phyloP scores from a whole-genome alignment of 2,329 filamentous ascomycete genomes.

The Exophiala xenobiotica region DNA sequence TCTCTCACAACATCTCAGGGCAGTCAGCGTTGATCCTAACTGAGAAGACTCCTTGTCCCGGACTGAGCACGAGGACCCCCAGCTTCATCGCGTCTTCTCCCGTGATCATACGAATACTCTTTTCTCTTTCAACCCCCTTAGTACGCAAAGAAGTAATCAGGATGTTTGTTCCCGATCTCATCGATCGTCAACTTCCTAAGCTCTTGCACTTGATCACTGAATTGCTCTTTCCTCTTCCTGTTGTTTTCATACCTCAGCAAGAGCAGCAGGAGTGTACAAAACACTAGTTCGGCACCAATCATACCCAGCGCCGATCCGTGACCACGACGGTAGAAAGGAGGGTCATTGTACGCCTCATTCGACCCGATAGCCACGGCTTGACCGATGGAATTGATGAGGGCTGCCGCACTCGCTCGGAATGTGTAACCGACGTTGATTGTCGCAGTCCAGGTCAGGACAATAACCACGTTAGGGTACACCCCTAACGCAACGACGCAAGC shows the following conservation, averaged over 20 bases:
- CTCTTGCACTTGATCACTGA: background rate
- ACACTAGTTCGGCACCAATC: constrained; percentile 1
- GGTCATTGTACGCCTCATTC: constrained; percentile 21
- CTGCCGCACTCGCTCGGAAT: constrained; percentile 16
- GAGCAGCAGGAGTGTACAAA: constrained; percentile 2
- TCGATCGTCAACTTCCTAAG: constrained; percentile 11
- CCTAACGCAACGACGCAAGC: constrained; percentile 14
- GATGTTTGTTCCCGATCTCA: constrained; percentile 14
- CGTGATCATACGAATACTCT: no score
- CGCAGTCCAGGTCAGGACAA: constrained; percentile 21
- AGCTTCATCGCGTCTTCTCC: no score
- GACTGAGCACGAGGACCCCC: no score
- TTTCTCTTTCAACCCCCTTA: background rate
- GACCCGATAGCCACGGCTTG: constrained; percentile 15
- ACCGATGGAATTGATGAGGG: constrained; percentile 17
- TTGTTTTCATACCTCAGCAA: constrained; percentile 11
- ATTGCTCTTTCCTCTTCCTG: constrained; percentile 8
- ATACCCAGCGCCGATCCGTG: constrained; percentile 7
- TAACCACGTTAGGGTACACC: constrained; percentile 17
- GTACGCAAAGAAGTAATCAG: constrained; percentile 11
- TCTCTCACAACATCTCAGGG: no score
- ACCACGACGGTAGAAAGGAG: constrained; percentile 19
- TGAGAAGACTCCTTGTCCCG: no score
- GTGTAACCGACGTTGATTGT: constrained; percentile 22
- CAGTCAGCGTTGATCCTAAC: no score